phyloP scores from a whole-genome alignment of 257 asterid genomes.

The Capsicum rhomboideum region DNA sequence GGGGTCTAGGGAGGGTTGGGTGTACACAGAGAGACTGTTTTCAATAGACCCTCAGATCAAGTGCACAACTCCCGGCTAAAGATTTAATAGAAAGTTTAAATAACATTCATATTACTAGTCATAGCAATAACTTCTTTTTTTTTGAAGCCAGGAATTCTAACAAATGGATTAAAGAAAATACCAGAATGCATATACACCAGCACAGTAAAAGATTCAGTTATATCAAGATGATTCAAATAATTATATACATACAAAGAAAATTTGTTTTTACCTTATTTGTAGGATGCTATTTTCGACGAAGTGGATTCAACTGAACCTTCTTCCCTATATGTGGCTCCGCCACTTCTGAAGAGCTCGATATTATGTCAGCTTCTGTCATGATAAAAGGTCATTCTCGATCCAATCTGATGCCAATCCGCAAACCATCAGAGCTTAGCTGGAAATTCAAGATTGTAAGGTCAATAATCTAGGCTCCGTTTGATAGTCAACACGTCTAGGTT shows the following conservation, averaged over 20 bases:
- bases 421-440: background rate
- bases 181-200: too few relatives aligned
- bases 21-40: too few relatives aligned
- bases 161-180: too few relatives aligned
- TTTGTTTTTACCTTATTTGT: background rate
- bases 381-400: background rate
- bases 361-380: background rate
- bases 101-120: too few relatives aligned
- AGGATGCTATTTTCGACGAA: background rate
- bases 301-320: background rate
- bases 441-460: background rate
- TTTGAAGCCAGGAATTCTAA: too few relatives aligned
- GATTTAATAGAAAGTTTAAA: background rate
- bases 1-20: too few relatives aligned
- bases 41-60: background rate
- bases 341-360: background rate
- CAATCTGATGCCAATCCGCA: background rate
- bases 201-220: background rate
- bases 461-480: background rate
- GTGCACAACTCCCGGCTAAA: background rate
- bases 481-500: background rate
- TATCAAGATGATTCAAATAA: background rate
- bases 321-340: background rate
- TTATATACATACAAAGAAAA: background rate
- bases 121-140: too few relatives aligned